Evolutionary conservation across 1,284 basidiomycete species (phyloP), one percentile per base, ranked within the genome.

Genomic region (Stereum hirsutum): DNA sequence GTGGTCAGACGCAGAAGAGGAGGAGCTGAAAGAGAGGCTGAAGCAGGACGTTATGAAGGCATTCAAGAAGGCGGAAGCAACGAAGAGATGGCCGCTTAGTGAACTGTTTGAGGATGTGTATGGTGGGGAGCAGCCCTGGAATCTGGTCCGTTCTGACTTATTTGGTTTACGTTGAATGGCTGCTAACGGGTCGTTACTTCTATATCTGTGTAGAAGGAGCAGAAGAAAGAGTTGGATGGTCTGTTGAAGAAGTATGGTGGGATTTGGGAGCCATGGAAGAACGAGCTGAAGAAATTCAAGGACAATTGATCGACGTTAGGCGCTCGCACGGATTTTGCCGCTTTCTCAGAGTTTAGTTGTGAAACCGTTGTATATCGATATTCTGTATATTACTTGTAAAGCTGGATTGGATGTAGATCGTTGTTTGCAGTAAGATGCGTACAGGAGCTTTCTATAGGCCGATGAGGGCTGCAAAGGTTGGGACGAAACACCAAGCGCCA

Each of bases 41-140:
- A 88, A 82, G 62, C 70, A 72, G 27, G 77, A 82, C 38, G 86
- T 95, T 28, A 71, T 95, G 68, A 65, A 70, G 44, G 77, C 86
- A 2, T 92, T 95, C 63, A 82, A 77, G 54, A 70, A 74, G 31
- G 86, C 88, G 0, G 92, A 96, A 59, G 70, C 69, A 46, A 63
- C 85, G 49, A 80, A 78, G 54, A 75, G 83, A 38, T 72, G 76
- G 35, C 78, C 82, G 56, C 62, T 96, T 19, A 71, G 76, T 27
- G 81, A 89, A 60, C 65, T 96, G 58, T 96, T 96, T 62, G 83
- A 77, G 12, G 91, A 94, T 52, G 82, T 95, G 6, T 96, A 91
- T 55, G 88, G 77, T 20, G 87, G 89, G 2, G 75, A 88, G 55
- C 74, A 88, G 53, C 89, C 90, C 1, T 88, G 83, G 81, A 89